Conservation (phyloP, 2,329 filamentous ascomycete genomes). For the Sphaerulina vaccinii region DNA sequence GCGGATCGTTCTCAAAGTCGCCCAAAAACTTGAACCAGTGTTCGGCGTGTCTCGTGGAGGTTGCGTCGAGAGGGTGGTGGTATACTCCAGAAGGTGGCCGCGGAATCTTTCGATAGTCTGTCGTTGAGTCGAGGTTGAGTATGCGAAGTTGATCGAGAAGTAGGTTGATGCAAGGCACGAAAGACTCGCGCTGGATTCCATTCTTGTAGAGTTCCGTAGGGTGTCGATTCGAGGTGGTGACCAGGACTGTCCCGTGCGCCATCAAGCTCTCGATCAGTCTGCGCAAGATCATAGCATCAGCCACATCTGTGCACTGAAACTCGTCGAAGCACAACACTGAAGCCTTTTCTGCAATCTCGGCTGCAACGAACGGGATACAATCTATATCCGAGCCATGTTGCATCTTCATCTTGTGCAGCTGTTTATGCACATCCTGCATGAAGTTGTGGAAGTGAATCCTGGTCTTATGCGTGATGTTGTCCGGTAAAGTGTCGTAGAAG, state of each 20-base stretch:
- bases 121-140: conserved; percentile 90
- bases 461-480: conserved; percentile 76
- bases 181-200: conserved; percentile 91
- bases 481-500: conserved; percentile 88
- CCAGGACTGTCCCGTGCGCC: conserved; percentile 93
- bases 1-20: conserved; percentile 71
- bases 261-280: conserved; percentile 84
- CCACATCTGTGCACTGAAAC: conserved; percentile 97
- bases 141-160: conserved; percentile 81
- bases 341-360: conserved; percentile 82
- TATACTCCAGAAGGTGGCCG: conserved; percentile 92
- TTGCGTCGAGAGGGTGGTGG: conserved; percentile 78
- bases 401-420: conserved; percentile 87
- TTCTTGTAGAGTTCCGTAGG: conserved; percentile 97
- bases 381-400: conserved; percentile 85
- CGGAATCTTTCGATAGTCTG: conserved; percentile 96
- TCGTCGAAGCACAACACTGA: conserved; percentile 96
- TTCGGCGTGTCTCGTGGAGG: conserved; percentile 76
- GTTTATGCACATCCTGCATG: conserved; percentile 95
- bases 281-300: conserved; percentile 95
- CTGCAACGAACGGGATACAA: conserved; percentile 85
- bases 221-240: conserved; percentile 96
- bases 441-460: conserved; percentile 99
- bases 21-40: conserved; percentile 96
- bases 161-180: conserved; percentile 91